Evolutionary conservation across 176 grass and related monocot species (phyloP).

Genomic region (Carex pumila): DNA sequence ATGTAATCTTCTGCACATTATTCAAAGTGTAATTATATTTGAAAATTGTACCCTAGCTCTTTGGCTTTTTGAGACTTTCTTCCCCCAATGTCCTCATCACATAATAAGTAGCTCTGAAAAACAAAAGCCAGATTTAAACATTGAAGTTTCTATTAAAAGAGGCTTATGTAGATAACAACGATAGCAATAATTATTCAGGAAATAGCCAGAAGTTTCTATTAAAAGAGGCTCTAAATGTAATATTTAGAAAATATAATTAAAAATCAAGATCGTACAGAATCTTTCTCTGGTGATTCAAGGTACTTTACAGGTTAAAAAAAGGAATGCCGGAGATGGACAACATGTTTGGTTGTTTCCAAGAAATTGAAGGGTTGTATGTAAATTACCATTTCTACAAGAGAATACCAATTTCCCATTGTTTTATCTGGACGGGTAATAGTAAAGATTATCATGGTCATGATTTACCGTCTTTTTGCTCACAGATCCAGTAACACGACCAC

Average conservation of each 20-base stretch:
- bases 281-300: background rate
- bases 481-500: conserved; percentile 78
- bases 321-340: background rate
- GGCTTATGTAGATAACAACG: background rate
- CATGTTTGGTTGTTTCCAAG: background rate
- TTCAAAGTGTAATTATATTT: background rate
- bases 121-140: background rate
- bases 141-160: no score
- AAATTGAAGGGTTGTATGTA: background rate
- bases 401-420: background rate
- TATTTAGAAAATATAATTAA: background rate
- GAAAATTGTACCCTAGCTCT: conserved; percentile 59
- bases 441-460: conserved; percentile 7
- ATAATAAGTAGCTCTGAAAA: conserved; percentile 81
- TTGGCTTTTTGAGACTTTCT: conserved; percentile 91
- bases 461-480: conserved; percentile 97
- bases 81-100: conserved; percentile 93
- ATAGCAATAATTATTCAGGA: conserved; percentile 21
- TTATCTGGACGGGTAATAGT: background rate
- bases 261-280: background rate
- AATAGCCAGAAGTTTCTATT: background rate
- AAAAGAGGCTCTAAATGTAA: background rate
- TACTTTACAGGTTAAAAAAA: background rate
- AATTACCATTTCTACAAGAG: conserved; percentile 7
- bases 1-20: background rate